These are phyloP conservation scores for Aspergillus costaricaensis DNA, from an alignment of 2,329 filamentous ascomycete genomes.

Conservation along the genomic window DNA sequence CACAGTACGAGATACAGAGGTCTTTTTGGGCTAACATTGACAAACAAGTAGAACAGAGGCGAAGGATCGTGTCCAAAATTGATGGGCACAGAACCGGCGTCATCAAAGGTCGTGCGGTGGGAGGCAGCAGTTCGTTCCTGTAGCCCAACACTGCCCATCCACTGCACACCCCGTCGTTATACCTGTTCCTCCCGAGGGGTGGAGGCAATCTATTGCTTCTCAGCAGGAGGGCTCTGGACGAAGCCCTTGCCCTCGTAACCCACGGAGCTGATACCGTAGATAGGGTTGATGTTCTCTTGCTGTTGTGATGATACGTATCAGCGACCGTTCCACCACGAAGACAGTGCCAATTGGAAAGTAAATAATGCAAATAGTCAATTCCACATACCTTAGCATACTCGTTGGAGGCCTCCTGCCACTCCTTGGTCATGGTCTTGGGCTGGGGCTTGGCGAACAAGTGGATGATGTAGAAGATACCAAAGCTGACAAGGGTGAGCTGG, in stretches of 20 bases:
- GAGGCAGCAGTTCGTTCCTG: constrained; percentile 9
- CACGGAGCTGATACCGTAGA: constrained; percentile 79
- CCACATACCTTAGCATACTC: constrained; percentile 83
- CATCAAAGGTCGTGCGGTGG: constrained; percentile 16
- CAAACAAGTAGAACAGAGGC: constrained; percentile 31
- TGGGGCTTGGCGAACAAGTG: constrained; percentile 70
- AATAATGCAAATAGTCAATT: background rate
- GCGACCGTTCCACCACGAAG: constrained; percentile 16
- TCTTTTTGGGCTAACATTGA: constrained; percentile 36
- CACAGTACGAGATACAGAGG: constrained; percentile 47
- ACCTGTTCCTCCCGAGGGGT: constrained; percentile 28
- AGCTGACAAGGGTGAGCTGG: constrained; percentile 66
- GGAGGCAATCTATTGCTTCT: constrained; percentile 38
- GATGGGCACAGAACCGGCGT: constrained; percentile 20
- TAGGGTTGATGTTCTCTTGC: constrained; percentile 81
- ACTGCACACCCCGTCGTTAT: constrained; percentile 24
- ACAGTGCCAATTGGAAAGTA: background rate
- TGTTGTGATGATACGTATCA: constrained; percentile 44
- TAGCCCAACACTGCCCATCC: constrained; percentile 15
- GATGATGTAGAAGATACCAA: constrained; percentile 70
- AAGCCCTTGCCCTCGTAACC: constrained; percentile 76
- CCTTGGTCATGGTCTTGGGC: constrained; percentile 89
- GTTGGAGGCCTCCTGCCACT: constrained; percentile 94
- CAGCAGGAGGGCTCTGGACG: constrained; percentile 63
- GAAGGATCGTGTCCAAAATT: constrained; percentile 21